Evolutionary conservation across 257 asterid genomes (phyloP).

Genomic region (Nicotiana benthamiana): DNA sequence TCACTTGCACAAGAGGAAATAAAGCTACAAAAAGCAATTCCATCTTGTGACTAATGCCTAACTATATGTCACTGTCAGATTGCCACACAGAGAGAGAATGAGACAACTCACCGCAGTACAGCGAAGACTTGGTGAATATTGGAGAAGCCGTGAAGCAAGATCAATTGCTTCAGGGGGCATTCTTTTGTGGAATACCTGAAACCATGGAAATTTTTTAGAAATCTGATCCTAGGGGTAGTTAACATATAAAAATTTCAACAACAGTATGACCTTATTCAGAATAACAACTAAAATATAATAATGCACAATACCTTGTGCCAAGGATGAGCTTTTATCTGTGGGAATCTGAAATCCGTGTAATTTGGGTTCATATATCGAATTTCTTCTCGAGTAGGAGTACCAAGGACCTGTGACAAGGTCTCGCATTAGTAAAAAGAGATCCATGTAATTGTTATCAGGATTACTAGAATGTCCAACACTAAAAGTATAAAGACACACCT

Average conservation of each 20-base stretch:
- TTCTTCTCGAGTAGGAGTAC: slow-evolving; percentile 95
- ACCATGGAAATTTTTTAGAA: slow-evolving; percentile 10
- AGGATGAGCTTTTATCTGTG: slow-evolving; percentile 90
- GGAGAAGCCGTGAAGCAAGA: slow-evolving; percentile 85
- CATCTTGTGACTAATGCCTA: background rate
- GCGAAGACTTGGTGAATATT: slow-evolving; percentile 90
- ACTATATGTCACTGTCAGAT: background rate
- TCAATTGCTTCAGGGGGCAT: slow-evolving; percentile 98
- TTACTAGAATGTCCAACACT: background rate
- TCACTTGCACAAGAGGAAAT: background rate
- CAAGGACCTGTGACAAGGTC: slow-evolving; percentile 57
- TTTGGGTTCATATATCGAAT: slow-evolving; percentile 91
- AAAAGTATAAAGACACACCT: slow-evolving; percentile 33
- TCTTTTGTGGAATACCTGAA: slow-evolving; percentile 78
- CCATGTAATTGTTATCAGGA: background rate
- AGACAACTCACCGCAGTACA: slow-evolving; percentile 56
- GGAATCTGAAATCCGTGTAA: slow-evolving; percentile 84
- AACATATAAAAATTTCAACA: background rate
- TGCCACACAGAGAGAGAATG: background rate
- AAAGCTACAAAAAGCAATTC: background rate
- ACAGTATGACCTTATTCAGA: background rate
- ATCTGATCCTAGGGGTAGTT: background rate
- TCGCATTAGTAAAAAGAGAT: slow-evolving; percentile 13
- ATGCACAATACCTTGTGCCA: slow-evolving; percentile 64
- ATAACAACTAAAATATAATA: background rate